These are phyloP conservation scores for Castanea crenata DNA, from an alignment of 306 rosid species.

Conservation along the genomic window DNA sequence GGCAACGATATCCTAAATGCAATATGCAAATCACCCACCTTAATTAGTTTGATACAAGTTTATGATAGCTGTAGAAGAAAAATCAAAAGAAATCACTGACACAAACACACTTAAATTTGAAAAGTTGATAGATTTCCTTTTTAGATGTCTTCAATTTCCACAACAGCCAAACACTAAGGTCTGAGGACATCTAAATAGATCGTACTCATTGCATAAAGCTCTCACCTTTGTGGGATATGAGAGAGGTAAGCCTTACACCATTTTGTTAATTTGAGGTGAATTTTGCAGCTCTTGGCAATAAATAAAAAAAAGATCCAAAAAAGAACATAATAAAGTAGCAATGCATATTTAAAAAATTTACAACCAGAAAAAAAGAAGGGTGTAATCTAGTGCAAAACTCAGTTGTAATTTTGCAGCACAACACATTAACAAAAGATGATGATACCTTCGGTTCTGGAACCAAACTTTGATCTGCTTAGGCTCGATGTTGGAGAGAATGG, in stretches of 20 bases:
- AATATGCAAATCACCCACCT: neutral
- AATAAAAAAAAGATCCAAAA: neutral
- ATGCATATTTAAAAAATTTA: neutral
- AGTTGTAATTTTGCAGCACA: neutral
- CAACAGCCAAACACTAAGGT: neutral
- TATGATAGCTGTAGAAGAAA: neutral
- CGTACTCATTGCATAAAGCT: no score
- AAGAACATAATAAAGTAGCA: neutral
- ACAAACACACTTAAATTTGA: neutral
- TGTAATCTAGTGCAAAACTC: no score
- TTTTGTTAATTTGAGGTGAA: neutral
- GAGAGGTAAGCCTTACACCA: no score
- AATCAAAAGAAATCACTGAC: neutral
- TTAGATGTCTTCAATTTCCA: neutral
- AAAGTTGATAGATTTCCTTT: neutral
- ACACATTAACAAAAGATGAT: neutral
- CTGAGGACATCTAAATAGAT: no score
- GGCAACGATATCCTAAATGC: neutral
- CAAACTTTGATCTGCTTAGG: slow-evolving; percentile 99
- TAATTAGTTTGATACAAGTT: neutral
- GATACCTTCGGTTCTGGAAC: slow-evolving; percentile 93
- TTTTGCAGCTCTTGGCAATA: neutral
- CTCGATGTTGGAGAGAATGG: slow-evolving; percentile 93
- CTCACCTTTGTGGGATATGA: no score
- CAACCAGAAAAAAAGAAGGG: no score